Evolutionary conservation across 805 yeast species (phyloP), one percentile per base, ranked within the genome.

Genomic region (Jamesozyma spencerorum): DNA sequence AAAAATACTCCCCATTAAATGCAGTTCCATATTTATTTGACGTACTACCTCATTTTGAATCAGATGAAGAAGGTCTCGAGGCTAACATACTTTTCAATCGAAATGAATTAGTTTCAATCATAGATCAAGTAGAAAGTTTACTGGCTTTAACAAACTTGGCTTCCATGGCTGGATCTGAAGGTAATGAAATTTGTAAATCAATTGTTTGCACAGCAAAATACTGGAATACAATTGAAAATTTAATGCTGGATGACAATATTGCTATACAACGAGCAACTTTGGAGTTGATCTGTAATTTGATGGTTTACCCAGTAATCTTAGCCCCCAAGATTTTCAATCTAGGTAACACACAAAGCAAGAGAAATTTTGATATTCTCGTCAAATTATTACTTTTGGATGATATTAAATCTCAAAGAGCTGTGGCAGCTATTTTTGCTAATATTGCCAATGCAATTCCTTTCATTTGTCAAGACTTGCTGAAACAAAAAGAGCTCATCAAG

Each of bases 71-170:
- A 18, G 41, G 39, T 6, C 28, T 24, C 10, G 19, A 43, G 1
- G 40, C 48, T 13, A 31, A 45, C 14, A 22, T 22, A 10, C 10
- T 7, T 22, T 10, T 10, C 6, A 57, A 53, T 10, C 31, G 35
- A 14, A 28, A 32, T 26, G 54, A 53, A 6, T 31, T 40, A 10
- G 31, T 54, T 4, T 44, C 58, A 2, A 19, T 37, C 3, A 67
- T 48, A 30, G 70, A 66, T 43, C 67, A 70, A 17, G 72, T 70
- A 47, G 81, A 78, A 49, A 64, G 79, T 0, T 60, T 84, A 31
- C 53, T 79, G 18, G 85, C 88, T 0, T 65, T 83, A 22, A 83
- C 90, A 1, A 84, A 83, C 56, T 47, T 81, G 6, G 73, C 85
- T 0, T 69, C 85, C 0, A 44, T 68, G 2, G 65, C 63, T 33